Conservation (phyloP, 176 grass and related monocot genomes). For the Raddia guianensis region DNA sequence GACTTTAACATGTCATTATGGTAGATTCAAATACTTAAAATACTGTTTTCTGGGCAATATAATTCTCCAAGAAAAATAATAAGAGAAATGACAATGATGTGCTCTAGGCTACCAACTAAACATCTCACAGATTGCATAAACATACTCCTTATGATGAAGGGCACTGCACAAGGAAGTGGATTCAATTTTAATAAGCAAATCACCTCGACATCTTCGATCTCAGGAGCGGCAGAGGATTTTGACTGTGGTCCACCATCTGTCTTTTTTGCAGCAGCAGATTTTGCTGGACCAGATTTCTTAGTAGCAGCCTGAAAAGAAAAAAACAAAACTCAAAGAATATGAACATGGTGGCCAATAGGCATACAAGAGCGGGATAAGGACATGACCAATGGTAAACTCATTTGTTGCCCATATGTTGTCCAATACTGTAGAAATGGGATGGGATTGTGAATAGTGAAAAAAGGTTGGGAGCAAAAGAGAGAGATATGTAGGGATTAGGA, state of each 20-base stretch:
- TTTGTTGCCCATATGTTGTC: too few relatives aligned
- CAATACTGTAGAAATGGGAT: too few relatives aligned
- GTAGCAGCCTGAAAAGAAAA: slow-evolving; percentile 49
- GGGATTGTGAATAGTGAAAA: too few relatives aligned
- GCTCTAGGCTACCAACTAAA: slow-evolving; percentile 1
- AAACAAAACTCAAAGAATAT: not conserved
- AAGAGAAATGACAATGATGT: not conserved
- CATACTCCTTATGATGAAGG: not conserved
- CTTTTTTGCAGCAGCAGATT: slow-evolving; percentile 70
- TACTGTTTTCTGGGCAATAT: not conserved
- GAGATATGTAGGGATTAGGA: too few relatives aligned
- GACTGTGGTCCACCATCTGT: slow-evolving; percentile 62
- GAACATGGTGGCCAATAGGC: slow-evolving; percentile 20
- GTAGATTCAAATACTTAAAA: not conserved
- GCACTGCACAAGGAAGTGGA: slow-evolving; percentile 14
- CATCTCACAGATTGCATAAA: not conserved
- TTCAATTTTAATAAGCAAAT: slow-evolving; percentile 39
- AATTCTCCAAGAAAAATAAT: not conserved
- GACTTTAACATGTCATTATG: not conserved
- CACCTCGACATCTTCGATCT: slow-evolving; percentile 92
- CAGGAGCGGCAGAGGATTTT: slow-evolving; percentile 64
- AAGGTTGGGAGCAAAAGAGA: too few relatives aligned
- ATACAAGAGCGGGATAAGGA: slow-evolving; percentile 30
- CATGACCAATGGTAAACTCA: too few relatives aligned
- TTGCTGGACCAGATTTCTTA: slow-evolving; percentile 77